Evolutionary conservation across 345 rosid genomes (phyloP).

Genomic region (Turritis glabra): DNA sequence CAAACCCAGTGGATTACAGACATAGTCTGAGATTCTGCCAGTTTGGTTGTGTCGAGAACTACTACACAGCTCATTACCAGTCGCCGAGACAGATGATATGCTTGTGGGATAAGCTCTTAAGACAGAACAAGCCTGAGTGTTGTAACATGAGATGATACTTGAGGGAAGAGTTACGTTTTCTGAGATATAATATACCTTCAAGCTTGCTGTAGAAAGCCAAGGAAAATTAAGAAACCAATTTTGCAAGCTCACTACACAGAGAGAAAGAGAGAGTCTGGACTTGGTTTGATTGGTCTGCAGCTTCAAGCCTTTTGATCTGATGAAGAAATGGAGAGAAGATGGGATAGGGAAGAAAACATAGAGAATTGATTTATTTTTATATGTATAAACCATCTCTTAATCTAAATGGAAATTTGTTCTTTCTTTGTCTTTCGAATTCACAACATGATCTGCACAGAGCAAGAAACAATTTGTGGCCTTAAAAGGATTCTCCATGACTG

Average conservation of each 20-base stretch:
- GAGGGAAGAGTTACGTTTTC: conserved; percentile 7
- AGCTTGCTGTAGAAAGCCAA: conserved; percentile 19
- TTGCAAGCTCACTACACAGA: conserved; percentile 24
- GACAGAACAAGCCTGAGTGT: conserved; percentile 60
- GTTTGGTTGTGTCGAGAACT: conserved; percentile 84
- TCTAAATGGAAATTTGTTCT: conserved; percentile 9
- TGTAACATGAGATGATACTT: conserved; percentile 75
- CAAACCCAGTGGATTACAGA: conserved; percentile 68
- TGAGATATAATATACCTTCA: conserved; percentile 24
- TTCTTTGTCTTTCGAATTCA: not conserved
- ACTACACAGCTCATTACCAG: conserved; percentile 93
- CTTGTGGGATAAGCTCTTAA: conserved; percentile 77
- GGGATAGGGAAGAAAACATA: conserved; percentile 7
- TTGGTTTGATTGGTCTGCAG: conserved; percentile 12
- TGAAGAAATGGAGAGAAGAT: conserved; percentile 12
- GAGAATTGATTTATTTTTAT: conserved; percentile 5
- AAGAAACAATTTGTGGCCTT: not conserved
- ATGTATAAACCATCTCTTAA: conserved; percentile 27
- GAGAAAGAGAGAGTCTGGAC: conserved; percentile 9
- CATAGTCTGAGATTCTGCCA: conserved; percentile 92
- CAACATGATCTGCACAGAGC: not conserved
- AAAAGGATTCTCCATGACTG: not conserved
- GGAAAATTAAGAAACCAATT: conserved; percentile 25
- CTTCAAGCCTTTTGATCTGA: conserved; percentile 9
- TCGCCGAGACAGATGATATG: conserved; percentile 95